phyloP scores from a whole-genome alignment of 1,284 basidiomycete species.

The Ganoderma lucidum region DNA sequence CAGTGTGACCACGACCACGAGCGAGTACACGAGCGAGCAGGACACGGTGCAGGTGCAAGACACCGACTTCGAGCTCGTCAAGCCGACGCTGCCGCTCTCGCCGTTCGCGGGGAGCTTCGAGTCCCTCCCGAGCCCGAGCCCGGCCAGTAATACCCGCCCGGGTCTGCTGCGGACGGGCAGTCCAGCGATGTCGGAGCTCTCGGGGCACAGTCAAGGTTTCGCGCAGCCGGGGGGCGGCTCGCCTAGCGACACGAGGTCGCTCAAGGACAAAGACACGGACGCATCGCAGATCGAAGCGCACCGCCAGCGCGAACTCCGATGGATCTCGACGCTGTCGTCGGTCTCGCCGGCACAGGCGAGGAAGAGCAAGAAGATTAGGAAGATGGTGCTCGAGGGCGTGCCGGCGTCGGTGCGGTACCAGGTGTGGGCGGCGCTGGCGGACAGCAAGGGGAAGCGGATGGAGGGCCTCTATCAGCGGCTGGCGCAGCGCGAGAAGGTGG shows the following conservation, averaged over 20 bases:
- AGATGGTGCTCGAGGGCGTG: conserved; percentile 82
- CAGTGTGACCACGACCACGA: conserved; percentile 46
- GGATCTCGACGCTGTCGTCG: conserved; percentile 74
- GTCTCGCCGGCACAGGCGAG: conserved; percentile 70
- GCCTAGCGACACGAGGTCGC: conserved; percentile 15
- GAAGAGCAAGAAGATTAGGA: conserved; percentile 87
- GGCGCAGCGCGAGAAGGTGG: conserved; percentile 62
- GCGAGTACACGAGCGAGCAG: conserved; percentile 43
- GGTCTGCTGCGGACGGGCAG: conserved; percentile 54
- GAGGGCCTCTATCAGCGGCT: conserved; percentile 78
- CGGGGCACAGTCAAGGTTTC: conserved; percentile 33
- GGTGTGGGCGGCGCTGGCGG: conserved; percentile 86
- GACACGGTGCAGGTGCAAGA: conserved; percentile 75
- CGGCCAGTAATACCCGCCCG: conserved; percentile 35
- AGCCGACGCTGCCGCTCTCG: conserved; percentile 58
- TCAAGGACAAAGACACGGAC: conserved; percentile 5
- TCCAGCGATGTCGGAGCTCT: conserved; percentile 56
- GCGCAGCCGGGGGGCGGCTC: conserved; percentile 14
- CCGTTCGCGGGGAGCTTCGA: conserved; percentile 58
- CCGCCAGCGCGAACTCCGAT: conserved; percentile 76
- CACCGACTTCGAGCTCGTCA: conserved; percentile 81
- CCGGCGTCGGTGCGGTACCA: conserved; percentile 86
- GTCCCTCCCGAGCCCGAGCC: conserved; percentile 41
- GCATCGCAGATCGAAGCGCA: conserved; percentile 61
- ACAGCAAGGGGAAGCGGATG: conserved; percentile 74